These are phyloP conservation scores for Colletotrichum nymphaeae DNA, from an alignment of 2,329 filamentous ascomycete species.

Conservation along the genomic window DNA sequence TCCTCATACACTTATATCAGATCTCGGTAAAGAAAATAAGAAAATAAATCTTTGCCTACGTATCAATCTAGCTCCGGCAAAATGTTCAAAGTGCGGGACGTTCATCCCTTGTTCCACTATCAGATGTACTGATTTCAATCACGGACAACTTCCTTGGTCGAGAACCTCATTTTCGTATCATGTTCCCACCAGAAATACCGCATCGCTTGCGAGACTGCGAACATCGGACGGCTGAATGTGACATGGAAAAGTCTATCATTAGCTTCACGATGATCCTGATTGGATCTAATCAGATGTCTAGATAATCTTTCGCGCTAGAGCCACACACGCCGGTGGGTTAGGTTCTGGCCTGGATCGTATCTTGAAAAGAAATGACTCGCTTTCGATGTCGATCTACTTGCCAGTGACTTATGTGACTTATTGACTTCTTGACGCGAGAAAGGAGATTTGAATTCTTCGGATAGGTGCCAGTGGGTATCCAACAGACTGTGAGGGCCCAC, in stretches of 20 bases:
- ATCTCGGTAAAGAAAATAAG: neutral
- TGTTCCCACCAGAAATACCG: neutral
- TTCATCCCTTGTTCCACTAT: neutral
- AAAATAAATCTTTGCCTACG: neutral
- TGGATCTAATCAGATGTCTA: slow-evolving; percentile 22
- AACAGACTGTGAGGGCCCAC: neutral
- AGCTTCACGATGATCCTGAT: neutral
- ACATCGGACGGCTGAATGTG: neutral
- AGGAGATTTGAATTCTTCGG: neutral
- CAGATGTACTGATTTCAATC: neutral
- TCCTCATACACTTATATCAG: neutral
- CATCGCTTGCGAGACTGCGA: neutral
- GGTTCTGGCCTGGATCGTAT: neutral
- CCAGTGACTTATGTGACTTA: neutral
- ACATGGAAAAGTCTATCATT: neutral
- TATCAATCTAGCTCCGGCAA: neutral
- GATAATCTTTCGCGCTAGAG: neutral
- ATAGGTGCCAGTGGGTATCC: neutral
- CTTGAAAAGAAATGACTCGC: neutral
- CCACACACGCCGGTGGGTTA: neutral
- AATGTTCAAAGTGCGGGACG: neutral
- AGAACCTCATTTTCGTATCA: neutral
- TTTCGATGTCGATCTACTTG: neutral
- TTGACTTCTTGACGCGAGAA: neutral
- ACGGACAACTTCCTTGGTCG: neutral